A percentile compares a stretch with the other conserved stretches of the same genome.
Conservation (phyloP, 305 asterid species). For the Plantago coronopus region DNA sequence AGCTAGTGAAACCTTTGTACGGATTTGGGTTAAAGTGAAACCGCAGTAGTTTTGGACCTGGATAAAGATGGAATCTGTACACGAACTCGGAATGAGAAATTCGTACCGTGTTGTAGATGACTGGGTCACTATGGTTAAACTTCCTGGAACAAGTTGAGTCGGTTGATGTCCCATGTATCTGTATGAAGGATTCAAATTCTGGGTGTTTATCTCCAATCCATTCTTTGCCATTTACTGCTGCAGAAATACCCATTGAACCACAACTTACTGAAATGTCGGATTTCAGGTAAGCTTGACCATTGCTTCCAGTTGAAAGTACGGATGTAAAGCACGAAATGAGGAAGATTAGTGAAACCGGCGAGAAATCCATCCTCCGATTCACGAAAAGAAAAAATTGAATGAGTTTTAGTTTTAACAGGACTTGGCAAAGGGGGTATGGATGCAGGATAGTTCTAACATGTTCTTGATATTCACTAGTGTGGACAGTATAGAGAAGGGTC, state of each 20-base stretch:
- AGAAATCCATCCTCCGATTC: too few species aligned
- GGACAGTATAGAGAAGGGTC: too few species aligned
- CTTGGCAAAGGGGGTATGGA: too few species aligned
- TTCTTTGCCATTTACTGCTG: constrained; percentile 16
- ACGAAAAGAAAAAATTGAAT: too few species aligned
- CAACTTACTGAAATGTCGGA: constrained; percentile 27
- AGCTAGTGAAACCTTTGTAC: constrained; percentile 26
- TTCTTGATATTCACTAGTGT: too few species aligned
- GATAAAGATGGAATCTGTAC: constrained; percentile 25
- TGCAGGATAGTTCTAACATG: too few species aligned
- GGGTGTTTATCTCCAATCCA: constrained; percentile 35
- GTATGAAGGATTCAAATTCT: constrained; percentile 3
- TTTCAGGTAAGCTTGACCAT: constrained; percentile 6
- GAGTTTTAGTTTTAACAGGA: too few species aligned
- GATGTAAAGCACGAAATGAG: constrained; percentile 17
- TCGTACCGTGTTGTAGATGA: constrained; percentile 32
- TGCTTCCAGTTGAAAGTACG: not conserved
- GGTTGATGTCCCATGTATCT: constrained; percentile 30
- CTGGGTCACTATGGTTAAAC: constrained; percentile 15
- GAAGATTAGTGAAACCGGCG: too few species aligned
- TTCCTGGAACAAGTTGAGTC: constrained; percentile 15
- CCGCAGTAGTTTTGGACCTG: constrained; percentile 38
- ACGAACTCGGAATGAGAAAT: constrained; percentile 27
- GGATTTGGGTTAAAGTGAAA: constrained; percentile 31
- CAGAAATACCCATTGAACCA: constrained; percentile 26